phyloP scores from a whole-genome alignment of 441 rosid species.

The Viola pubescens region DNA sequence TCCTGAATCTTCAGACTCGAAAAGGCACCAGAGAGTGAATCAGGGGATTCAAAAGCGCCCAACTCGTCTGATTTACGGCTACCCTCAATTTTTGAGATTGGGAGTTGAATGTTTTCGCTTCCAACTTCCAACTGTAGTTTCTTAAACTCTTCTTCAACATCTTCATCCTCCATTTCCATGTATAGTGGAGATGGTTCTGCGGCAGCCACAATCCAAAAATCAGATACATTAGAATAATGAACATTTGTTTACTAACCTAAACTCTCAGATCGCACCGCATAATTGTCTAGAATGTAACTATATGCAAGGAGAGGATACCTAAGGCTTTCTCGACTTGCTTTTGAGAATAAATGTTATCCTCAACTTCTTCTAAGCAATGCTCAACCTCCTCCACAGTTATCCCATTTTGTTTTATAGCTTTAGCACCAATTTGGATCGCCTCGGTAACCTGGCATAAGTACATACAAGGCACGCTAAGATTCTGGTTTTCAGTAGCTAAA shows the following conservation, averaged over 20 bases:
- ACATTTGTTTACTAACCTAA: not conserved
- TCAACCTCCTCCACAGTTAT: slow-evolving; percentile 69
- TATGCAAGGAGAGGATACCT: slow-evolving; percentile 29
- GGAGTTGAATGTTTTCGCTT: slow-evolving; percentile 25
- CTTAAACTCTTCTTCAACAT: slow-evolving; percentile 55
- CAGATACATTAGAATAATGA: not conserved
- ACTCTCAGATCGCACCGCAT: not conserved
- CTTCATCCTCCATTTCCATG: slow-evolving; percentile 55
- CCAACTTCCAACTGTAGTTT: slow-evolving; percentile 53
- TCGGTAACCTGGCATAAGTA: slow-evolving; percentile 48
- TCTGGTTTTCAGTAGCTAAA: not conserved
- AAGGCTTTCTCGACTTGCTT: slow-evolving; percentile 58
- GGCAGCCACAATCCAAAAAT: slow-evolving; percentile 8
- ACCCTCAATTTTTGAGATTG: slow-evolving; percentile 2
- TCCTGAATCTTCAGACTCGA: slow-evolving; percentile 48
- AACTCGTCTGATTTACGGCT: slow-evolving; percentile 15
- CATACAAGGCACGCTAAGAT: no score
- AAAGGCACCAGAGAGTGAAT: slow-evolving; percentile 38
- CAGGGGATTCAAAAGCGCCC: slow-evolving; percentile 28
- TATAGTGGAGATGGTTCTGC: slow-evolving; percentile 42
- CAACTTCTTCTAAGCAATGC: slow-evolving; percentile 57
- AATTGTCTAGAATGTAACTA: not conserved
- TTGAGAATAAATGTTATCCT: slow-evolving; percentile 54
- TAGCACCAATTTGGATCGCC: slow-evolving; percentile 73
- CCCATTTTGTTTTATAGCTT: slow-evolving; percentile 50